Evolutionary conservation across 1,139 yeast species (phyloP).

Genomic region (Diutina rugosa): DNA sequence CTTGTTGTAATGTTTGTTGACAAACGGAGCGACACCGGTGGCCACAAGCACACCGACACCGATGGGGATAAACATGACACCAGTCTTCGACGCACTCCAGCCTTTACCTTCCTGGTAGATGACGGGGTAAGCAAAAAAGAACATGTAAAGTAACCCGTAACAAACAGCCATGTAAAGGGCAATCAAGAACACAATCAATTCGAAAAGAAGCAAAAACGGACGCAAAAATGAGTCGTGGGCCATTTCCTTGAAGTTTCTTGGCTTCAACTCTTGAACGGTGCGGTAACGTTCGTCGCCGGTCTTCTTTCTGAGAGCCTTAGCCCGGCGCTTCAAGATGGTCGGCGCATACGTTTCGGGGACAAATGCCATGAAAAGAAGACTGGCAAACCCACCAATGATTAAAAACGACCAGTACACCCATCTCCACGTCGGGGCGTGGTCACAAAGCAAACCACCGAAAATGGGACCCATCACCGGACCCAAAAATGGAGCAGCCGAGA

Average conservation of each 20-base stretch:
- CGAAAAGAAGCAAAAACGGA: constrained; percentile 35
- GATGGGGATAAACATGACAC: constrained; percentile 61
- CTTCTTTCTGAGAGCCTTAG: constrained; percentile 22
- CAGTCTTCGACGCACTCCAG: constrained; percentile 45
- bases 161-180: constrained; percentile 48
- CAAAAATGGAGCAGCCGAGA: constrained; percentile 8
- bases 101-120: constrained; percentile 55
- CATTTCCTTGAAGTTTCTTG: constrained; percentile 25
- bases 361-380: constrained; percentile 18
- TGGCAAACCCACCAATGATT: constrained; percentile 43
- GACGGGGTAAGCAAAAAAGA: constrained; percentile 56
- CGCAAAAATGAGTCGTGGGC: constrained; percentile 39
- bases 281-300: constrained; percentile 44
- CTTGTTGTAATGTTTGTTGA: constrained; percentile 46
- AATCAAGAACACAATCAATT: constrained; percentile 43
- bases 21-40: constrained; percentile 36
- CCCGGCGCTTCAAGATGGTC: constrained; percentile 12
- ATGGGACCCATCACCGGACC: constrained; percentile 17
- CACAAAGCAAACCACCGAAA: constrained; percentile 62
- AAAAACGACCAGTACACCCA: constrained; percentile 62
- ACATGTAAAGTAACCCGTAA: constrained; percentile 43
- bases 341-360: constrained; percentile 52
- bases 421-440: constrained; percentile 55
- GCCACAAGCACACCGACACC: constrained; percentile 53
- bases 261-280: constrained; percentile 33